phyloP scores from a whole-genome alignment of 768 basidiomycete genomes.

The Naganishia vishniacii region DNA sequence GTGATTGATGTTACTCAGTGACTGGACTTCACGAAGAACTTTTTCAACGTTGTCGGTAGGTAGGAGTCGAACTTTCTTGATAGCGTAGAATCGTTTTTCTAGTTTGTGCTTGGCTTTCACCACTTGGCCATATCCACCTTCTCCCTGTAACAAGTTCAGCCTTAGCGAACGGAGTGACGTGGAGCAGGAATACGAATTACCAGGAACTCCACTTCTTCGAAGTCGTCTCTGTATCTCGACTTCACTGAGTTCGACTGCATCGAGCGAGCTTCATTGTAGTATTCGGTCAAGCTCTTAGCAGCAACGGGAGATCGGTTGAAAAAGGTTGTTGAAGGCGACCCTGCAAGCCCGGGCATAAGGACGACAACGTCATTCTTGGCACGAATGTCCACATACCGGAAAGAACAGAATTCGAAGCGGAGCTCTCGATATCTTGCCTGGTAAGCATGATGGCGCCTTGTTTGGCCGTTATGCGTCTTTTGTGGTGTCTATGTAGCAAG shows the following conservation, averaged over 20 bases:
- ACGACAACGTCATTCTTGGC: no score
- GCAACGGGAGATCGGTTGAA: conserved; percentile 32
- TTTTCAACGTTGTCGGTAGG: conserved; percentile 73
- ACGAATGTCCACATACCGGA: not conserved
- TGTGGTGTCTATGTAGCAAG: conserved; percentile 35
- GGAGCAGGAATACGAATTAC: conserved; percentile 47
- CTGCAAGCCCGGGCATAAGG: not conserved
- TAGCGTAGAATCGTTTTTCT: conserved; percentile 37
- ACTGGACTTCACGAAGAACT: conserved; percentile 86
- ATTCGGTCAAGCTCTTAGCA: conserved; percentile 24
- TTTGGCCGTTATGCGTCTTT: conserved; percentile 40
- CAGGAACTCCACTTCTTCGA: conserved; percentile 83
- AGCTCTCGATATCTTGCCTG: conserved; percentile 3
- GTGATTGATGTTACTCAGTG: conserved; percentile 78
- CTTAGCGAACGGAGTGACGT: not conserved
- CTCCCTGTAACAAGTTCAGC: conserved; percentile 64
- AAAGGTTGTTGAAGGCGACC: conserved; percentile 23
- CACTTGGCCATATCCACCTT: conserved; percentile 85
- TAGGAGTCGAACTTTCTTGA: conserved; percentile 74
- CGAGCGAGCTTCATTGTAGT: conserved; percentile 24
- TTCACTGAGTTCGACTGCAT: conserved; percentile 50
- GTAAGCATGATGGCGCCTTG: conserved; percentile 32
- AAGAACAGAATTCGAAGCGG: not conserved
- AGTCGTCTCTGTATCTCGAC: conserved; percentile 87
- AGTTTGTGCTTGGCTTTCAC: conserved; percentile 78